Percentiles rank a stretch among this genome's conserved stretches.
Conservation (phyloP, 352 stramenopile species). For the Pythium grandisporangium region DNA sequence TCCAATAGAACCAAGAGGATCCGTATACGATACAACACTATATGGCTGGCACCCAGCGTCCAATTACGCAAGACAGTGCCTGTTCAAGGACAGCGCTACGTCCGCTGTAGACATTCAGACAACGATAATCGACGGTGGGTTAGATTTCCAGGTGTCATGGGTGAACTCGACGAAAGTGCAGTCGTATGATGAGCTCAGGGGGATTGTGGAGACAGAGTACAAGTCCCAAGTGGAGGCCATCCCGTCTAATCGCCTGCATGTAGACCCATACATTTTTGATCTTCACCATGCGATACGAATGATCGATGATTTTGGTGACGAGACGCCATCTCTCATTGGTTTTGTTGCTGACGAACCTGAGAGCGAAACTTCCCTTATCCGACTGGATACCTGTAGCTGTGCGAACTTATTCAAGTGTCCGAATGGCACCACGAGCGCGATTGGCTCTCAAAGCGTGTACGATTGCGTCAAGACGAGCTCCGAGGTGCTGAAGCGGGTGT, state of each 20-base stretch:
- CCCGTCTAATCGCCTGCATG: slow-evolving; percentile 14
- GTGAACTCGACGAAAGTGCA: slow-evolving; percentile 42
- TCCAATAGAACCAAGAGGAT: slow-evolving; percentile 13
- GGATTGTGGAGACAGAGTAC: slow-evolving; percentile 33
- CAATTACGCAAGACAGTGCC: slow-evolving; percentile 43
- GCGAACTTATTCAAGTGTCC: slow-evolving; percentile 91
- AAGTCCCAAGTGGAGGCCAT: slow-evolving; percentile 16
- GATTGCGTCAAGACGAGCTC: slow-evolving; percentile 87
- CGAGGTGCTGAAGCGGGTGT: slow-evolving; percentile 85
- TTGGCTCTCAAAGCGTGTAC: slow-evolving; percentile 66
- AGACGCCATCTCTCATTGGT: slow-evolving; percentile 66
- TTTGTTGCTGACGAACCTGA: slow-evolving; percentile 41
- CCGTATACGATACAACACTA: slow-evolving; percentile 25
- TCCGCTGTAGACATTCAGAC: slow-evolving; percentile 5
- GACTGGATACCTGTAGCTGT: slow-evolving; percentile 92
- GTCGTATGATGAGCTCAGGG: slow-evolving; percentile 76
- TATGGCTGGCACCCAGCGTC: slow-evolving; percentile 50
- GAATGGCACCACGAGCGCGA: slow-evolving; percentile 83
- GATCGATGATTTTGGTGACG: slow-evolving; percentile 82
- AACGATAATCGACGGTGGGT: slow-evolving; percentile 14
- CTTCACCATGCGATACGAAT: slow-evolving; percentile 81
- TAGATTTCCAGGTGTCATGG: slow-evolving; percentile 67
- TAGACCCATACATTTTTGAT: slow-evolving; percentile 92
- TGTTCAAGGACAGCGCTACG: slow-evolving; percentile 24
- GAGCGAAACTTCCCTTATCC: too few species aligned